Conservation (phyloP, 805 yeast species). For the Teunomyces cretensis region DNA sequence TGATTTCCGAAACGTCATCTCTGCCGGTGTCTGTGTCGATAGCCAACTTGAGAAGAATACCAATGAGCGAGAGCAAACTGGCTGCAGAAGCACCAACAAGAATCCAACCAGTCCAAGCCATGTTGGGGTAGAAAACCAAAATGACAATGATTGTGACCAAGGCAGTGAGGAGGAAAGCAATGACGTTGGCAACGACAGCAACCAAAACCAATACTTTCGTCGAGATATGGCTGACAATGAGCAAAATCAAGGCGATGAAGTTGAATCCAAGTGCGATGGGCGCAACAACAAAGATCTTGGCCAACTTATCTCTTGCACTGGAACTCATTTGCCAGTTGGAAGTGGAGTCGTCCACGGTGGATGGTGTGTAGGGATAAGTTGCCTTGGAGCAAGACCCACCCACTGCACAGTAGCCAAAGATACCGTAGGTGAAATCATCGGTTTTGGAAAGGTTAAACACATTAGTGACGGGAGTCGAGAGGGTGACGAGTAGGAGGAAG, state of each 20-base stretch:
- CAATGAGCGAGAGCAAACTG: constrained; percentile 50
- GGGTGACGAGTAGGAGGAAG: constrained; percentile 57
- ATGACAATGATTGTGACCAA: constrained; percentile 55
- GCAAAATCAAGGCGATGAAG: constrained; percentile 33
- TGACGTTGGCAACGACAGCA: constrained; percentile 43
- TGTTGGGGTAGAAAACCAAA: constrained; percentile 61
- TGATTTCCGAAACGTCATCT: not conserved
- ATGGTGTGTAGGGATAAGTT: constrained; percentile 45
- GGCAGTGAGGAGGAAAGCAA: constrained; percentile 56
- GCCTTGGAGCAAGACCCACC: constrained; percentile 42
- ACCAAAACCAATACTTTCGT: constrained; percentile 28
- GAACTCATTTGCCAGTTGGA: constrained; percentile 50
- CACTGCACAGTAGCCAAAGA: constrained; percentile 60
- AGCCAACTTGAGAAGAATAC: constrained; percentile 33
- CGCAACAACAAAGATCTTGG: constrained; percentile 54
- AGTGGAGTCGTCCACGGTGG: constrained; percentile 20
- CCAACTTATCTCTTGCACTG: constrained; percentile 49
- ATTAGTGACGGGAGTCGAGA: constrained; percentile 59
- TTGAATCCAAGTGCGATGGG: constrained; percentile 71
- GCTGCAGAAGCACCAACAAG: constrained; percentile 65
- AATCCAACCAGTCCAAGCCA: constrained; percentile 73
- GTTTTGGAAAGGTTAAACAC: constrained; percentile 51
- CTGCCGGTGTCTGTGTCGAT: constrained; percentile 1
- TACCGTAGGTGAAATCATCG: constrained; percentile 52
- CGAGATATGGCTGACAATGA: constrained; percentile 25